Evolutionary conservation across 106 monocot species (phyloP), one percentile per base, ranked within the genome.

Genomic region (Dactylorhiza incarnata): DNA sequence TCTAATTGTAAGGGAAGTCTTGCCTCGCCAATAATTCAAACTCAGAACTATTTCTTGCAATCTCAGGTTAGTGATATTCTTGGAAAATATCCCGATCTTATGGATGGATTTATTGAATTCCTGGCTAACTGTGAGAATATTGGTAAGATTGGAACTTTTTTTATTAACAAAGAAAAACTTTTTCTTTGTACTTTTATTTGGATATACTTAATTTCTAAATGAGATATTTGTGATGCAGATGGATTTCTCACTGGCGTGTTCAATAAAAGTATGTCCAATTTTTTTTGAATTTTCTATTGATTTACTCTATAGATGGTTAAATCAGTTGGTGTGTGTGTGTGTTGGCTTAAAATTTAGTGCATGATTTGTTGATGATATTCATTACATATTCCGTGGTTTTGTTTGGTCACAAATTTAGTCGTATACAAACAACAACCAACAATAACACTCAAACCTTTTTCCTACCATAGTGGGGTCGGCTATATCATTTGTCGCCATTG

Each of bases 21-120:
- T 72, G 6, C 29, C 65, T n/a, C 16, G 20, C 49, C 12, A 49
- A 23, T 49, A 49, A 72, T 16, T 72, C 72, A 7, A 26, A 26
- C 12, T 48, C 1, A 48, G 20, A 71, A 49, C 49, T 49, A 23
- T 72, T 72, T 25, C 5, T 48, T 68, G 45, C 54, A 5, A 44
- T 54, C 66, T 76, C 75, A 92, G 92, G 89, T 92, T 13, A 45
- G 81, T 66, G 92, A 87, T 76, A 81, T 92, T 45, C 83, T 92
- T 66, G 83, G 63, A 68, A 87, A 92, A 48, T 81, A 92, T 80
- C 89, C 92, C 45, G 92, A 92, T 76, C 89, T 92, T 49, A 85
- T 89, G 85, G 92, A 89, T 72, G 89, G 87, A 22, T 87, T 92
- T 67, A 88, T 83, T 78, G 84, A 88, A 61, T 83, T 92, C 74